Conservation (phyloP, 371 early-diverging fungal genomes). For the Rhizomucor miehei region DNA sequence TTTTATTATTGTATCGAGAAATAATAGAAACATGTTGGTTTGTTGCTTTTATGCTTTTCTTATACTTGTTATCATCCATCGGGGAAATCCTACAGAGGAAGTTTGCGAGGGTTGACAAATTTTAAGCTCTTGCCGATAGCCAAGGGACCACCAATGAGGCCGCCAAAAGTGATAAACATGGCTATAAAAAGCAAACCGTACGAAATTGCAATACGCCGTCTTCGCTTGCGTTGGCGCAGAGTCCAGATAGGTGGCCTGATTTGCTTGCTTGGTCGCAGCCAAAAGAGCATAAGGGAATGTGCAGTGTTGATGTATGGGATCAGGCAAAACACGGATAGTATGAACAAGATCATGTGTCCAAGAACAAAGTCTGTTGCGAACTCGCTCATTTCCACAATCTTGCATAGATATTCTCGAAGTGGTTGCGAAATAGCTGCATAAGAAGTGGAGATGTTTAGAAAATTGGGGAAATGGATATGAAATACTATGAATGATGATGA, state of each 20-base stretch:
- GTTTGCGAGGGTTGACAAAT: slow-evolving; percentile 19
- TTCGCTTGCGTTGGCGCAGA: slow-evolving; percentile 53
- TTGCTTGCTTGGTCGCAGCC: slow-evolving; percentile 79
- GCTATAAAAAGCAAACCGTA: slow-evolving; percentile 71
- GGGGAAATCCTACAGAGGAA: slow-evolving; percentile 23
- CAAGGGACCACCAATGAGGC: slow-evolving; percentile 63
- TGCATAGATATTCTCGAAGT: slow-evolving; percentile 78
- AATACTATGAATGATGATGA: not conserved
- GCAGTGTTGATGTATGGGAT: slow-evolving; percentile 75
- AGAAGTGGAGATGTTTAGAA: slow-evolving; percentile 17
- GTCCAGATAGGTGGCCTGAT: slow-evolving; percentile 80
- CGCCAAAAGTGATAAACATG: slow-evolving; percentile 55
- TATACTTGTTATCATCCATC: not conserved
- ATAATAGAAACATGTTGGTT: not conserved
- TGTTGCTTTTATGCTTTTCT: not conserved
- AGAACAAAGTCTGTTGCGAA: slow-evolving; percentile 80
- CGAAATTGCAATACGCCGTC: slow-evolving; percentile 59
- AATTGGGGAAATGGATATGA: not conserved
- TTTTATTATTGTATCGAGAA: not conserved
- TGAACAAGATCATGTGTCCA: slow-evolving; percentile 73
- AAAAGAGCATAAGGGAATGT: slow-evolving; percentile 86
- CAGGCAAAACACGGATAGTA: slow-evolving; percentile 65
- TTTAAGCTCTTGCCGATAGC: slow-evolving; percentile 30
- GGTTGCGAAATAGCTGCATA: slow-evolving; percentile 72
- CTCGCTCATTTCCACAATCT: slow-evolving; percentile 82